These are phyloP conservation scores for Dillenia turbinata DNA, from an alignment of 164 flowering plant genomes.

Conservation along the genomic window DNA sequence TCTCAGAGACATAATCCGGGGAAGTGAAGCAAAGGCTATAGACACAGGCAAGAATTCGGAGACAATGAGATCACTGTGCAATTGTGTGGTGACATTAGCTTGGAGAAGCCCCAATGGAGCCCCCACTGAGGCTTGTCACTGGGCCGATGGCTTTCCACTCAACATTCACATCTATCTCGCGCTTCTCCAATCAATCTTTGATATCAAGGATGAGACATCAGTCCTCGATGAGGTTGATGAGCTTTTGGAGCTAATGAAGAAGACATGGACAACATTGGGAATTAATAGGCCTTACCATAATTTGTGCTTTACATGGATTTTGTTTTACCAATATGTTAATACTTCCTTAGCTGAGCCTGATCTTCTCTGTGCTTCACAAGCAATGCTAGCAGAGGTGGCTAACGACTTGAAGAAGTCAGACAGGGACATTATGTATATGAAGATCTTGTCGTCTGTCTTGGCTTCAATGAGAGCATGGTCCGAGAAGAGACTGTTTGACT, in stretches of 20 bases:
- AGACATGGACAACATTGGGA: conserved; percentile 86
- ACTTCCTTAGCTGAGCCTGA: conserved; percentile 68
- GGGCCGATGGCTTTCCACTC: conserved; percentile 93
- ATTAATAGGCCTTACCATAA: conserved; percentile 57
- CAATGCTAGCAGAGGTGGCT: conserved; percentile 69
- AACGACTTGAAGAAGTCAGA: conserved; percentile 58
- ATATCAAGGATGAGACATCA: conserved; percentile 60
- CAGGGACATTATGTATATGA: conserved; percentile 39
- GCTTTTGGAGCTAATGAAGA: conserved; percentile 83
- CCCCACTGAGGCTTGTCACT: conserved; percentile 67
- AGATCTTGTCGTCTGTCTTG: conserved; percentile 46
- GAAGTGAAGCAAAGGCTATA: conserved; percentile 43
- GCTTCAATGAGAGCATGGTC: conserved; percentile 68
- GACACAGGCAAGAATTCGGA: conserved; percentile 83
- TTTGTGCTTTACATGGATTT: conserved; percentile 75
- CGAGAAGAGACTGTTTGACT: conserved; percentile 57
- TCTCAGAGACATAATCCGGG: conserved; percentile 47
- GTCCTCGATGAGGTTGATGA: conserved; percentile 93
- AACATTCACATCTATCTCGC: conserved; percentile 65
- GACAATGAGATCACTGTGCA: conserved; percentile 57
- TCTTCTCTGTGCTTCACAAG: conserved; percentile 57
- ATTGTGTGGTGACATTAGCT: conserved; percentile 55
- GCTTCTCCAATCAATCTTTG: conserved; percentile 73
- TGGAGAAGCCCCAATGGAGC: conserved; percentile 56
- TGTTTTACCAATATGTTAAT: conserved; percentile 67